Percentiles rank a stretch among this genome's conserved stretches.
phyloP scores from a whole-genome alignment of 2,329 filamentous ascomycete genomes.

The Coniochaeta sp. region DNA sequence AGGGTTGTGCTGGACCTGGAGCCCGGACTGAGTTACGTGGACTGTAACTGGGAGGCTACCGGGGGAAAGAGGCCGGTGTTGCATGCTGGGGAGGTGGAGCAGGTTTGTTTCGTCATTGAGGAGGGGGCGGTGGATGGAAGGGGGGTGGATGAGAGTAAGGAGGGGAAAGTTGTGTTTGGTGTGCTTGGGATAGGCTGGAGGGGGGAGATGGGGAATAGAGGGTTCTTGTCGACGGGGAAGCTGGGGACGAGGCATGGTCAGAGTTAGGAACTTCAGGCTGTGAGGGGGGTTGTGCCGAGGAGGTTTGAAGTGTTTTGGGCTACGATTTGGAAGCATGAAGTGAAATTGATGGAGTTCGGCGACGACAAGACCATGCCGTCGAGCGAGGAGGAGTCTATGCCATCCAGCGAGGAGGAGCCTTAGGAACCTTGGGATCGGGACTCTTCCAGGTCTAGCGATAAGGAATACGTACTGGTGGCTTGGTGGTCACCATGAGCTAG shows the following conservation, averaged over 20 bases:
- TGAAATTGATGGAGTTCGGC: too few species aligned
- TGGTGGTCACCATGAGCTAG: too few species aligned
- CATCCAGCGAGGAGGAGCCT: neutral
- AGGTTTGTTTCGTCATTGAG: slow-evolving; percentile 57
- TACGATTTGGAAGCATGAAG: neutral
- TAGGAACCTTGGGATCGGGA: too few species aligned
- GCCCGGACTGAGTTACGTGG: slow-evolving; percentile 40
- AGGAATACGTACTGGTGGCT: too few species aligned
- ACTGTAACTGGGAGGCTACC: slow-evolving; percentile 49
- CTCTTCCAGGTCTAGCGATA: too few species aligned
- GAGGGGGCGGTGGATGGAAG: slow-evolving; percentile 28
- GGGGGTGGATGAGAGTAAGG: slow-evolving; percentile 25
- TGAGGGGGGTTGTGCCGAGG: neutral
- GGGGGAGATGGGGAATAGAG: slow-evolving; percentile 81
- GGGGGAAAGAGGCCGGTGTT: slow-evolving; percentile 44
- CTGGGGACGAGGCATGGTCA: slow-evolving; percentile 44
- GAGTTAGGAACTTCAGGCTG: slow-evolving; percentile 2
- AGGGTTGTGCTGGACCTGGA: slow-evolving; percentile 49
- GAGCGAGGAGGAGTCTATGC: neutral
- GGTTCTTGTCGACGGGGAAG: slow-evolving; percentile 82
- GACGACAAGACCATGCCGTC: too few species aligned
- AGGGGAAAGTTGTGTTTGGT: slow-evolving; percentile 60
- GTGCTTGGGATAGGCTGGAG: slow-evolving; percentile 84
- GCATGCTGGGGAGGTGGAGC: slow-evolving; percentile 57
- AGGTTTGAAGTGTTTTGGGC: neutral